These are phyloP conservation scores for Sodiomyces alkalinus DNA, from an alignment of 2,329 filamentous ascomycete genomes.

Conservation along the genomic window DNA sequence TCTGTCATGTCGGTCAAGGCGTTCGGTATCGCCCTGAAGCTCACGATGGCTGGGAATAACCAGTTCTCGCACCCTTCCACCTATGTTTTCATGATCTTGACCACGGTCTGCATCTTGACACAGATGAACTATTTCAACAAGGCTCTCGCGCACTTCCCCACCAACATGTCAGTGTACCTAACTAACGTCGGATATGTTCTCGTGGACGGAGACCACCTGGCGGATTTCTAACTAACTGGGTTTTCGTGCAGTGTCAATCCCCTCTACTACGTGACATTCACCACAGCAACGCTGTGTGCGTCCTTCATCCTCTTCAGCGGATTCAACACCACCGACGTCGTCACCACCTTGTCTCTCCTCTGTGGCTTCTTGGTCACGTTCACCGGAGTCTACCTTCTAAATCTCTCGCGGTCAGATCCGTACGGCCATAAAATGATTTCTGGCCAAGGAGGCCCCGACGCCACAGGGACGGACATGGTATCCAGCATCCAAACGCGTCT, in stretches of 20 bases:
- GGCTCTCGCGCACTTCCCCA: slow-evolving; percentile 88
- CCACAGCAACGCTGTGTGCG: slow-evolving; percentile 81
- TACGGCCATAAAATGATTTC: slow-evolving; percentile 56
- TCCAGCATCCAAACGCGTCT: slow-evolving; percentile 79
- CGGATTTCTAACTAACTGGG: background rate
- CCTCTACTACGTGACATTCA: slow-evolving; percentile 95
- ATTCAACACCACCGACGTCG: slow-evolving; percentile 85
- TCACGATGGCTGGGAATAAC: slow-evolving; percentile 85
- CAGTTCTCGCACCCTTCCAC: slow-evolving; percentile 92
- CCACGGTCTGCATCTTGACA: slow-evolving; percentile 82
- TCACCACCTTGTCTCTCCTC: slow-evolving; percentile 84
- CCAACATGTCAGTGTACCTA: slow-evolving; percentile 63
- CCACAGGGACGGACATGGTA: slow-evolving; percentile 80
- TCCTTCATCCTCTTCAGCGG: slow-evolving; percentile 93
- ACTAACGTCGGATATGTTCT: too few species aligned
- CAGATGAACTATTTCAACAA: slow-evolving; percentile 99
- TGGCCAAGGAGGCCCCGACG: slow-evolving; percentile 50
- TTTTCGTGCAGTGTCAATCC: slow-evolving; percentile 68
- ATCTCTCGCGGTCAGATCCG: slow-evolving; percentile 85
- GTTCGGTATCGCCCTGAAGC: slow-evolving; percentile 92
- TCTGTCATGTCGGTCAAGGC: slow-evolving; percentile 99
- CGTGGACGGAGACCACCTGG: too few species aligned
- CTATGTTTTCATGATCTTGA: slow-evolving; percentile 93
- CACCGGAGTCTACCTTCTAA: slow-evolving; percentile 86
- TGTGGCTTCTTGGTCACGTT: slow-evolving; percentile 93